Percentiles rank a stretch among this genome's conserved stretches.
Conservation (phyloP, 2,329 filamentous ascomycete species). For the Pyricularia sp. region DNA sequence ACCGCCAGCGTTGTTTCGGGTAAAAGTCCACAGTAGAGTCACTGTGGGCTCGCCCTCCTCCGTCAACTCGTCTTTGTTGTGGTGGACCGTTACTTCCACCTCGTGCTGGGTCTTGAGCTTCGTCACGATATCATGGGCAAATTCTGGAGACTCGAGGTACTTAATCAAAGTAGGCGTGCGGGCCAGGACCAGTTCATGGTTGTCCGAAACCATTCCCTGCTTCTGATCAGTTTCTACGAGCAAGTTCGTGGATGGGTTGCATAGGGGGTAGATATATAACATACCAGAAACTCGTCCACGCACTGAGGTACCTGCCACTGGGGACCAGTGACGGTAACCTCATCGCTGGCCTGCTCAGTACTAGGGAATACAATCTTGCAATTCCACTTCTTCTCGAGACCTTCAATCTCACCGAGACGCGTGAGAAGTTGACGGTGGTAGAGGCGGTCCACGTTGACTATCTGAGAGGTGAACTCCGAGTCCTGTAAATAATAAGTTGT, state of each 20-base stretch:
- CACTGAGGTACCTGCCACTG: slow-evolving; percentile 98
- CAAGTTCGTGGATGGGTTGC: background rate
- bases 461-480: slow-evolving; percentile 92
- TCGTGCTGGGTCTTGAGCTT: slow-evolving; percentile 90
- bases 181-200: slow-evolving; percentile 80
- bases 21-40: slow-evolving; percentile 71
- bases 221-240: background rate
- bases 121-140: slow-evolving; percentile 66
- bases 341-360: slow-evolving; percentile 93
- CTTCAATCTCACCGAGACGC: slow-evolving; percentile 81
- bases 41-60: slow-evolving; percentile 49
- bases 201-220: slow-evolving; percentile 95
- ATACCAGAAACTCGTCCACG: slow-evolving; percentile 84
- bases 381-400: slow-evolving; percentile 97
- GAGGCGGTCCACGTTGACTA: slow-evolving; percentile 85
- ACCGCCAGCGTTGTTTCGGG: slow-evolving; percentile 91
- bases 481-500: slow-evolving; percentile 42
- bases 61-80: slow-evolving; percentile 48
- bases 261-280: slow-evolving; percentile 14
- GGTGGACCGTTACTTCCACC: slow-evolving; percentile 71
- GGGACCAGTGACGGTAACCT: slow-evolving; percentile 89
- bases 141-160: slow-evolving; percentile 74
- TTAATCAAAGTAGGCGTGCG: slow-evolving; percentile 67
- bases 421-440: slow-evolving; percentile 92
- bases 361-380: slow-evolving; percentile 99